Percentiles rank a stretch among this genome's conserved stretches.
Evolutionary conservation across 164 flowering plant species (phyloP).

Genomic region (Magnolia kwangsiensis): DNA sequence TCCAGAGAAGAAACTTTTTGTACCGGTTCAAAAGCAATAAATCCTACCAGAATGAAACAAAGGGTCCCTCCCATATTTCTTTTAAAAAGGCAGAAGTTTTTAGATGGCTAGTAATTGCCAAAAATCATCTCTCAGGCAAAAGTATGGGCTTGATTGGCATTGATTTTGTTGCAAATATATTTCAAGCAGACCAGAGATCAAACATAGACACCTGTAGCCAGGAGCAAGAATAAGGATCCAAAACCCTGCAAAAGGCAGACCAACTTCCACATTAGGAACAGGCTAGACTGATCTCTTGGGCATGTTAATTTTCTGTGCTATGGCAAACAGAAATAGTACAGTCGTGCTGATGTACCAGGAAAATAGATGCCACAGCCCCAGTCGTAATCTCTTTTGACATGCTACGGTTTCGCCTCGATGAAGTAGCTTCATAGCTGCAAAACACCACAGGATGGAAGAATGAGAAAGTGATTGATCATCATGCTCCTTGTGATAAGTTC

Average conservation of each 20-base stretch:
- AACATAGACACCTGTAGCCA: constrained; percentile 34
- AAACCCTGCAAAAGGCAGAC: constrained; percentile 28
- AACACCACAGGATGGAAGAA: neutral
- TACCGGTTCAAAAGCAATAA: neutral
- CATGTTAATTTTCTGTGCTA: neutral
- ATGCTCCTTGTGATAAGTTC: too few species aligned
- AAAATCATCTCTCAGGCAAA: neutral
- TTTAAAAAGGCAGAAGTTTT: neutral
- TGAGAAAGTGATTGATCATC: neutral
- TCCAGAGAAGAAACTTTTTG: too few species aligned
- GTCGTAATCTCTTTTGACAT: constrained; percentile 66
- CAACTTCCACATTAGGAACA: neutral
- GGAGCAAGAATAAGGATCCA: constrained; percentile 35
- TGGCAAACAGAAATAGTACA: neutral
- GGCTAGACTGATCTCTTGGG: neutral
- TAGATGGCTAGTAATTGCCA: neutral
- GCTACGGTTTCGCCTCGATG: constrained; percentile 65
- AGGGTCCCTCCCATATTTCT: neutral
- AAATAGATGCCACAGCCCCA: constrained; percentile 82
- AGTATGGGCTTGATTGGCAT: neutral
- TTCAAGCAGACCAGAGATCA: constrained; percentile 13
- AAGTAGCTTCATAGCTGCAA: constrained; percentile 88
- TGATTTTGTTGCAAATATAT: constrained; percentile 2
- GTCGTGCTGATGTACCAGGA: constrained; percentile 50
- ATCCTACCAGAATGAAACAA: neutral